Percentiles rank a stretch among this genome's conserved stretches.
phyloP scores from a whole-genome alignment of 768 basidiomycete species.

The Coprinopsis sp. region DNA sequence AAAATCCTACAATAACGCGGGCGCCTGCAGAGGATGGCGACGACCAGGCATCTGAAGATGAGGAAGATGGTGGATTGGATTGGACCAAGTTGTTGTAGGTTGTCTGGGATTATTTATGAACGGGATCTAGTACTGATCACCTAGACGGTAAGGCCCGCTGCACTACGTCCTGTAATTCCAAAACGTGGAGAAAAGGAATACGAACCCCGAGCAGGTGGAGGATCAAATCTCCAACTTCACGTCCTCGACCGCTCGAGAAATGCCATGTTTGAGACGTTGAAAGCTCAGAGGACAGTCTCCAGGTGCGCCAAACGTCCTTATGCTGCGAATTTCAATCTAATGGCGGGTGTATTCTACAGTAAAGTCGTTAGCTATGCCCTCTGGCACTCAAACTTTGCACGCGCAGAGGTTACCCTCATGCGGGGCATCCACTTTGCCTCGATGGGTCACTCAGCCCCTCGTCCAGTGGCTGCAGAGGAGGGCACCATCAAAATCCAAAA shows the following conservation, averaged over 20 bases:
- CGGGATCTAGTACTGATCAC: slow-evolving; percentile 11
- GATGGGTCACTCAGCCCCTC: slow-evolving; percentile 76
- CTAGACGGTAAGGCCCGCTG: slow-evolving; percentile 28
- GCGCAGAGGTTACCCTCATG: slow-evolving; percentile 64
- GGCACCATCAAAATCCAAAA: slow-evolving; percentile 48
- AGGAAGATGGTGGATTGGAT: slow-evolving; percentile 72
- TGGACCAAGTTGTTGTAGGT: slow-evolving; percentile 73
- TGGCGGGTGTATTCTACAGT: slow-evolving; percentile 40
- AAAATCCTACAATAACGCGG: too few relatives aligned
- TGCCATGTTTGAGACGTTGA: slow-evolving; percentile 85
- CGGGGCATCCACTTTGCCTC: slow-evolving; percentile 80
- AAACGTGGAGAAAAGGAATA: slow-evolving; percentile 98
- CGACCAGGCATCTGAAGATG: slow-evolving; percentile 50
- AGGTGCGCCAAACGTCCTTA: too few relatives aligned
- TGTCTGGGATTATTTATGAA: not conserved
- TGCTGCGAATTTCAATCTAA: too few relatives aligned
- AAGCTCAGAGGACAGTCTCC: slow-evolving; percentile 67
- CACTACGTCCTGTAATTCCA: slow-evolving; percentile 72
- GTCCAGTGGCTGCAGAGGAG: slow-evolving; percentile 31
- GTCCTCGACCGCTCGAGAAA: slow-evolving; percentile 72
- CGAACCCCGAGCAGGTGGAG: slow-evolving; percentile 66
- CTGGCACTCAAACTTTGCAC: slow-evolving; percentile 64
- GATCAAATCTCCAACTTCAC: slow-evolving; percentile 75
- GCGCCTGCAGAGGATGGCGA: slow-evolving; percentile 38
- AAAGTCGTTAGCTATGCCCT: slow-evolving; percentile 77